These are phyloP conservation scores for Russula griseocarnosa DNA, from an alignment of 768 basidiomycete species.

Conservation along the genomic window DNA sequence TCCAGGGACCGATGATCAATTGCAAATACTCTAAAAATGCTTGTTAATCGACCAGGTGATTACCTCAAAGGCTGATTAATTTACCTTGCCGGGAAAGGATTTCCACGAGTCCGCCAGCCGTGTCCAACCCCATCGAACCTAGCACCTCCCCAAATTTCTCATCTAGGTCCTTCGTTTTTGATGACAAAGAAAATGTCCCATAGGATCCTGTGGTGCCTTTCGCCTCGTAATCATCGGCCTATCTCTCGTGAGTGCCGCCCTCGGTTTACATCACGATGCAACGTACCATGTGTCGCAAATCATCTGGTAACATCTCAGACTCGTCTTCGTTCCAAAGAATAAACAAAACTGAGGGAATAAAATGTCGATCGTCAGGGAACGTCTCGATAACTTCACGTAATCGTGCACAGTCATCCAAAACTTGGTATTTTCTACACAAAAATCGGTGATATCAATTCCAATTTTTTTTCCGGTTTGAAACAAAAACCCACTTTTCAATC, in stretches of 20 bases:
- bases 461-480: not conserved
- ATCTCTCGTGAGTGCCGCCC: slow-evolving; percentile 6
- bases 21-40: slow-evolving; percentile 13
- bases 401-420: slow-evolving; percentile 68
- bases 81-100: slow-evolving; percentile 46
- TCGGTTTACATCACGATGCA: not conserved
- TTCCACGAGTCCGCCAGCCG: slow-evolving; percentile 53
- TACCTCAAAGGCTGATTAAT: not conserved
- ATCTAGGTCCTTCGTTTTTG: slow-evolving; percentile 55
- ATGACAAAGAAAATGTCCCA: slow-evolving; percentile 48
- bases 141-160: slow-evolving; percentile 47
- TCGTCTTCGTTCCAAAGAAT: slow-evolving; percentile 56
- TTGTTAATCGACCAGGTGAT: not conserved
- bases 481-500: slow-evolving; percentile 53
- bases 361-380: slow-evolving; percentile 54
- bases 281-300: slow-evolving; percentile 61
- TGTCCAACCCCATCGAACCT: slow-evolving; percentile 46
- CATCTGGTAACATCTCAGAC: slow-evolving; percentile 39
- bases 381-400: slow-evolving; percentile 58
- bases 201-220: slow-evolving; percentile 42
- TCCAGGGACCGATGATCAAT: slow-evolving; percentile 18
- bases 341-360: slow-evolving; percentile 56
- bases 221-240: slow-evolving; percentile 50
- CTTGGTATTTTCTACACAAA: slow-evolving; percentile 55
- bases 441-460: not conserved